Conservation (phyloP, 441 rosid species). For the Adansonia madagascariensis region DNA sequence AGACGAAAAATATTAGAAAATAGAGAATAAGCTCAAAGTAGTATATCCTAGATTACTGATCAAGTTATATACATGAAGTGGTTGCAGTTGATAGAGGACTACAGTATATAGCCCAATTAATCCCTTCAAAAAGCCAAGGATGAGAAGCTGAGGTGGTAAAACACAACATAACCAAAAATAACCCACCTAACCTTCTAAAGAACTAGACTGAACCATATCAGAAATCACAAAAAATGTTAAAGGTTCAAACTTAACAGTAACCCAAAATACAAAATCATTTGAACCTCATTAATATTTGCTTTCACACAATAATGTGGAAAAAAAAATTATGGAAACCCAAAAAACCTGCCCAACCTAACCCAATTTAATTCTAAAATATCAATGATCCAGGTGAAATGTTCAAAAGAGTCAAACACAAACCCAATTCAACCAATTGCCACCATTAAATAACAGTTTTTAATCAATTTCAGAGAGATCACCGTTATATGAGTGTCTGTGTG, state of each 20-base stretch:
- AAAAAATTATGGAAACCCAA: neutral
- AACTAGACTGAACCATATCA: neutral
- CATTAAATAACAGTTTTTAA: neutral
- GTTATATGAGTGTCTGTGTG: neutral
- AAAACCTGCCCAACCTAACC: neutral
- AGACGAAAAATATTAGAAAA: constrained; percentile 21
- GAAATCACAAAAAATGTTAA: neutral
- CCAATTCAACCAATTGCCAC: neutral
- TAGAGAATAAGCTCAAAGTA: neutral
- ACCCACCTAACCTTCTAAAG: neutral
- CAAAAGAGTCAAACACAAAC: neutral
- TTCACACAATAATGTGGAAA: neutral
- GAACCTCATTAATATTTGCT: constrained; percentile 2
- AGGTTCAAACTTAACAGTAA: neutral
- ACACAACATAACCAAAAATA: neutral
- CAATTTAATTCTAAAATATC: neutral
- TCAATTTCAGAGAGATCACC: neutral
- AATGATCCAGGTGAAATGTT: neutral
- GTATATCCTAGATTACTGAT: neutral
- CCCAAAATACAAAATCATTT: neutral
- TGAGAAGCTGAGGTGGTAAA: neutral
- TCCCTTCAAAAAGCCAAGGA: no score
- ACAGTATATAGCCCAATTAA: neutral
- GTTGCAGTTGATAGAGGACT: constrained; percentile 2
- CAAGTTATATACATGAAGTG: neutral